Base-by-base conservation (phyloP, 2,329 filamentous ascomycete genomes). In the Penicillium sp. region DNA sequence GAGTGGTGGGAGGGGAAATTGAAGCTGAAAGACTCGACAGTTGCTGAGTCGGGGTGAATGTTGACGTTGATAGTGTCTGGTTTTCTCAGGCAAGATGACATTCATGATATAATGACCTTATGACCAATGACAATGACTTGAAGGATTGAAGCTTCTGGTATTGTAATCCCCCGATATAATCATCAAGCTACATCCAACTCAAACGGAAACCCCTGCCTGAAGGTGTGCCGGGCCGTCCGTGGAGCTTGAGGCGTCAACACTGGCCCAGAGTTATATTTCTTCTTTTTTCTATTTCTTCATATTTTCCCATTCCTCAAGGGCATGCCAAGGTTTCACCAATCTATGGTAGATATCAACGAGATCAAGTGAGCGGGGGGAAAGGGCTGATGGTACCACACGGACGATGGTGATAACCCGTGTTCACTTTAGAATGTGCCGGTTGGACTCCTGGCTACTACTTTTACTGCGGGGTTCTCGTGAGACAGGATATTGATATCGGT, bases 1-100 rank as follows among this genome's bases (percentile, higher is more conserved):
- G 76, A 83, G 51, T 97, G 92, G 91, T 97, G 92, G 92, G 76
- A 78, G 35, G 73, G 76, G 60, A 81, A 86, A 65, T 81, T 89
- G 52, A 81, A 86, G 65, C 81, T 89, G 52, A 61, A 22, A 11
- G 51, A 42, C 40, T 64, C 66, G 11, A 58, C 57, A 57, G 59
- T 55, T 30, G 53, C 58, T 33, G 5, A 37, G 13, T 35, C 33
- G 13, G 35, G 3, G 35, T 37, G 35, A 22, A 22, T 22, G 1
- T 22, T 22, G 19, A 14, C 14, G 3, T 13, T 59, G 51, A 38
- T 11, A 1, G 22, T 13, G 11, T 11, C 14, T 46, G 14, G 13
- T 11, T 4, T 11, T 28, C 1, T 14, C 43, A 16, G 11, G 43
- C 43, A 45, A 45, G 6, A 16, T 45, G 16, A 11, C 43, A 5